phyloP scores from a whole-genome alignment of 2,329 filamentous ascomycete genomes.

The Xylariaceae sp. region DNA sequence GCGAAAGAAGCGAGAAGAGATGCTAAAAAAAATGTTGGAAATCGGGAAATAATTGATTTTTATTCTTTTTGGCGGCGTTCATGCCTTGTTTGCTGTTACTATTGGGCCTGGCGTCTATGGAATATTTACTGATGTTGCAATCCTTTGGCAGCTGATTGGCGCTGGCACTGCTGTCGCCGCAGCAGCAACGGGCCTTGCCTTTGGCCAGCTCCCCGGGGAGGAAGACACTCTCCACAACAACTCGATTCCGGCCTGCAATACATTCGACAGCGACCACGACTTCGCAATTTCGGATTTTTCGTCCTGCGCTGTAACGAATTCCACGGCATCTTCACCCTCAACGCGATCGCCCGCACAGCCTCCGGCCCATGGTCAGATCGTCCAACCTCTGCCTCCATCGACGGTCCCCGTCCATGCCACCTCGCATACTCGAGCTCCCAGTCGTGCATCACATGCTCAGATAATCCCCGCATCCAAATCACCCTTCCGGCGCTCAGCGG shows the following conservation, averaged over 20 bases:
- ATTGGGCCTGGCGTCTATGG: neutral
- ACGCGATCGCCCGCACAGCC: conserved; percentile 6
- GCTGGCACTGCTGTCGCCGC: conserved; percentile 57
- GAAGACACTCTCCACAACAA: conserved; percentile 30
- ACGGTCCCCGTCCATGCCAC: conserved; percentile 14
- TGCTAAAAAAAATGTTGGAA: neutral
- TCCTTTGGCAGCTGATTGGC: conserved; percentile 49
- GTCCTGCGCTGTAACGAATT: conserved; percentile 40
- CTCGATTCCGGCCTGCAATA: conserved; percentile 31
- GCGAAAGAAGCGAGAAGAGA: neutral
- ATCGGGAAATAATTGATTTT: too few relatives aligned
- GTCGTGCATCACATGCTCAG: conserved; percentile 33
- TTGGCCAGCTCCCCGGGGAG: conserved; percentile 48
- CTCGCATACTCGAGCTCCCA: conserved; percentile 28
- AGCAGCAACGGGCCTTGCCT: conserved; percentile 53
- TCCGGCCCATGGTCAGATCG: conserved; percentile 35
- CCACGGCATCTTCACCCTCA: conserved; percentile 32
- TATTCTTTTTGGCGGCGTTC: neutral
- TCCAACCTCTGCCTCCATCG: conserved; percentile 26
- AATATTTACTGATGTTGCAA: conserved; percentile 22
- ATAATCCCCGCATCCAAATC: conserved; percentile 37
- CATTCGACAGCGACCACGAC: conserved; percentile 33
- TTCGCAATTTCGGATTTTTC: conserved; percentile 26
- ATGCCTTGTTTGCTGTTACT: neutral
- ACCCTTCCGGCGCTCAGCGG: conserved; percentile 41